Percentiles rank a stretch among this genome's conserved stretches.
Evolutionary conservation across 345 rosid genomes (phyloP).

Genomic region (Gossypium mustelinum): DNA sequence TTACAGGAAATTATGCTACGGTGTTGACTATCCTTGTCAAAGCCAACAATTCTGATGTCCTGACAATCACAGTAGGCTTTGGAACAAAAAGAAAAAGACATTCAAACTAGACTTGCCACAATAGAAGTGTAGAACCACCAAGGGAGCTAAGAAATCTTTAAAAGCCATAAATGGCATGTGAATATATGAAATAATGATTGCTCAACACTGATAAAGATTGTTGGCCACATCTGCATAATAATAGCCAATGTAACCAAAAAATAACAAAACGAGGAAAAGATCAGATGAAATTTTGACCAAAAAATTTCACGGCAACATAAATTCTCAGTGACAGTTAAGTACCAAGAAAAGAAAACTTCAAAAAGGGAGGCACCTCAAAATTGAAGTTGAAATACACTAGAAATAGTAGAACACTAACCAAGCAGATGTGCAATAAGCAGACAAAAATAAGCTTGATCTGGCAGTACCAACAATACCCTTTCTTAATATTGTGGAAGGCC

Average conservation of each 20-base stretch:
- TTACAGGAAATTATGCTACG: background rate
- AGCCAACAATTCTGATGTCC: background rate
- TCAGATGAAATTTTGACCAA: no score
- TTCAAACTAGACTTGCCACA: background rate
- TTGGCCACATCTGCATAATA: background rate
- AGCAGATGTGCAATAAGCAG: slow-evolving; percentile 84
- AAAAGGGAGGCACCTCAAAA: background rate
- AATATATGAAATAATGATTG: background rate
- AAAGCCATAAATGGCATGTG: background rate
- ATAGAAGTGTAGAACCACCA: background rate
- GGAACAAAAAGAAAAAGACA: background rate
- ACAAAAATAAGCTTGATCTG: slow-evolving; percentile 91
- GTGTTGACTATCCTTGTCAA: background rate
- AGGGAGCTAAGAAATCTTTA: background rate
- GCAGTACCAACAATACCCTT: slow-evolving; percentile 85
- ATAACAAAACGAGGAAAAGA: background rate
- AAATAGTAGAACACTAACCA: slow-evolving; percentile 48
- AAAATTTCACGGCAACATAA: background rate
- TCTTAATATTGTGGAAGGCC: slow-evolving; percentile 66
- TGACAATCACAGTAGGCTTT: background rate
- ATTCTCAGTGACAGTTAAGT: background rate
- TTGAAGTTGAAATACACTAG: background rate
- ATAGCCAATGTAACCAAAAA: background rate
- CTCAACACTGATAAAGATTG: background rate
- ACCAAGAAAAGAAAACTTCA: background rate